A percentile compares a stretch with the other conserved stretches of the same genome.
phyloP scores from a whole-genome alignment of 805 yeast species.

The Kuraishia hungarica region DNA sequence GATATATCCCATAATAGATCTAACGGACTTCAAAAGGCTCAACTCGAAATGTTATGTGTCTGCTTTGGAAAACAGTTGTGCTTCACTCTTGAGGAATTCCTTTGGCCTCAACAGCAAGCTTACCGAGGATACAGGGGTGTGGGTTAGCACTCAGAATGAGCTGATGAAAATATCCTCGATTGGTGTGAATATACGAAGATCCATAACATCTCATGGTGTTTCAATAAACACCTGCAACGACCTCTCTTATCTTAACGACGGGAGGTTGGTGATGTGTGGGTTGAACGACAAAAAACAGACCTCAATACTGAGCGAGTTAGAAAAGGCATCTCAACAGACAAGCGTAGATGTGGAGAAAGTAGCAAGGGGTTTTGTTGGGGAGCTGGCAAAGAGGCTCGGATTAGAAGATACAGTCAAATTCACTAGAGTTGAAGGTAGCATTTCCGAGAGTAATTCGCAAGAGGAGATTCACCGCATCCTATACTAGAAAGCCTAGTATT shows the following conservation, averaged over 20 bases:
- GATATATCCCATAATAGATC: constrained; percentile 70
- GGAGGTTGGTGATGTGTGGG: constrained; percentile 77
- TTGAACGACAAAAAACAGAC: constrained; percentile 55
- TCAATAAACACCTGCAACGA: constrained; percentile 76
- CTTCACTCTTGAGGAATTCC: constrained; percentile 7
- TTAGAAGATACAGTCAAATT: not conserved
- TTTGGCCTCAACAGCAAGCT: constrained; percentile 34
- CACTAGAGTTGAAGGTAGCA: not conserved
- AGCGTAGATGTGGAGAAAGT: constrained; percentile 27
- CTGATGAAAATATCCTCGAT: constrained; percentile 73
- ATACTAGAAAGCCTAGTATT: not conserved
- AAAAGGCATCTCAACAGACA: constrained; percentile 2
- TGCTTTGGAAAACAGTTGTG: constrained; percentile 32
- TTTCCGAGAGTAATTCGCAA: not conserved
- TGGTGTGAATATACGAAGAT: constrained; percentile 80
- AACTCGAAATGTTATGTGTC: constrained; percentile 45
- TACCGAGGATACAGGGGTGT: constrained; percentile 81
- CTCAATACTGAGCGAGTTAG: constrained; percentile 27
- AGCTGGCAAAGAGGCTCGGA: not conserved
- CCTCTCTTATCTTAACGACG: constrained; percentile 54
- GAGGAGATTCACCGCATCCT: not conserved
- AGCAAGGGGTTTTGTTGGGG: not conserved
- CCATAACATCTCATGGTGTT: constrained; percentile 84
- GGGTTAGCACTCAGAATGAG: constrained; percentile 38
- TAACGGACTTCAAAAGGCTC: constrained; percentile 45